Percentiles rank a stretch among this genome's conserved stretches.
Conservation (phyloP, 495 filamentous ascomycete species). For the Neurospora discreta region DNA sequence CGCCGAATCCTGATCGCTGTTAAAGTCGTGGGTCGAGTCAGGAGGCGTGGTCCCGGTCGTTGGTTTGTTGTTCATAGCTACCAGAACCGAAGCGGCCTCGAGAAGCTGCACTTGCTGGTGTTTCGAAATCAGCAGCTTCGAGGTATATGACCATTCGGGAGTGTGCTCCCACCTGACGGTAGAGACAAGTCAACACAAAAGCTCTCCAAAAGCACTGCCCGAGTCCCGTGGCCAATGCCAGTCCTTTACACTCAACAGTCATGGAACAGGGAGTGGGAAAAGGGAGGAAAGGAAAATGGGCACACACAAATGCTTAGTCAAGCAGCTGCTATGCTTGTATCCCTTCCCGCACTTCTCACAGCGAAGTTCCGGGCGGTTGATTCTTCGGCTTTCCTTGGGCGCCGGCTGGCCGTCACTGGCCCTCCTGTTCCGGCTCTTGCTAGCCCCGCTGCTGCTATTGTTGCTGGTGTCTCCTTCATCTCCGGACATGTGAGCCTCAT, state of each 20-base stretch:
- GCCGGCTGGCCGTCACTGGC: conserved; percentile 80
- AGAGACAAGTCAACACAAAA: conserved; percentile 33
- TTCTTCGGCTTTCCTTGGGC: conserved; percentile 63
- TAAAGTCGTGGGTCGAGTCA: conserved; percentile 49
- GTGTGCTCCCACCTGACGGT: conserved; percentile 93
- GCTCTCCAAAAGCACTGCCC: conserved; percentile 13
- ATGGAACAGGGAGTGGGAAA: conserved; percentile 27
- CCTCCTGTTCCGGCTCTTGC: conserved; percentile 62
- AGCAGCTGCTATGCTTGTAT: conserved; percentile 99
- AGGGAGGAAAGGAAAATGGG: conserved; percentile 41
- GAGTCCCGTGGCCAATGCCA: conserved; percentile 10
- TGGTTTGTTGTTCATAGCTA: conserved; percentile 68
- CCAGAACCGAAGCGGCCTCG: conserved; percentile 88
- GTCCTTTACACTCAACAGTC: conserved; percentile 13
- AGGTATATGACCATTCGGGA: conserved; percentile 94
- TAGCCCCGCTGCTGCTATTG: conserved; percentile 49
- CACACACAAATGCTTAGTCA: conserved; percentile 99
- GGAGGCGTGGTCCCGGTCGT: conserved; percentile 44
- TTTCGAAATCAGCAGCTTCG: conserved; percentile 97
- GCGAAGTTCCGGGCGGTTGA: conserved; percentile 69
- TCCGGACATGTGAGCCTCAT: conserved; percentile 44
- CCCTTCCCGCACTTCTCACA: conserved; percentile 99
- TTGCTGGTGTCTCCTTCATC: conserved; percentile 46
- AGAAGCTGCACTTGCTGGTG: conserved; percentile 98
- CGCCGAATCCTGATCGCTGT: conserved; percentile 70